Evolutionary conservation across 1,139 yeast species (phyloP).

Genomic region (Suhomyces wounanorum): DNA sequence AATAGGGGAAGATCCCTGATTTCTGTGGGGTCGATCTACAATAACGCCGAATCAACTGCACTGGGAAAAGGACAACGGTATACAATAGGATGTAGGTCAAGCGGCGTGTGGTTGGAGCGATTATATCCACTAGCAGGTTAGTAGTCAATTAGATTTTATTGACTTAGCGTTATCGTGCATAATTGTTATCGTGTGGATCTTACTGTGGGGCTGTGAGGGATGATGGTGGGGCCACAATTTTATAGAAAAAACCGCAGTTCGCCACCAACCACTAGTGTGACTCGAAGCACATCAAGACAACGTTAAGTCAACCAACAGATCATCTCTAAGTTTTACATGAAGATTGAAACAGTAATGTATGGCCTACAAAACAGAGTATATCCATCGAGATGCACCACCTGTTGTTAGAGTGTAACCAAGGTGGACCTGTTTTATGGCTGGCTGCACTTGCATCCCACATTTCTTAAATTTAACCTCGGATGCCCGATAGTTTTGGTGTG

Average conservation of each 20-base stretch:
- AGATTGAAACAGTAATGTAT: too few relatives aligned
- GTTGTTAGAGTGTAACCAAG: neutral
- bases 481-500: neutral
- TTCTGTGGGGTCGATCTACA: conserved; percentile 9
- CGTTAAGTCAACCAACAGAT: neutral
- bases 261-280: neutral
- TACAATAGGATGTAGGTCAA: neutral
- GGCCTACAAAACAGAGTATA: too few relatives aligned
- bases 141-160: neutral
- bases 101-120: neutral
- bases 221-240: conserved; percentile 7
- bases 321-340: too few relatives aligned
- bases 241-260: neutral
- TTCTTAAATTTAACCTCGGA: neutral
- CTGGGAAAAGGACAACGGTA: neutral
- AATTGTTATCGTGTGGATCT: conserved; percentile 10
- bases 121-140: neutral
- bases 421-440: neutral
- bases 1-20: conserved; percentile 7
- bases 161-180: conserved; percentile 1
- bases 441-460: neutral
- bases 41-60: neutral
- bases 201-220: conserved; percentile 8
- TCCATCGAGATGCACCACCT: too few relatives aligned
- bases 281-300: neutral